Evolutionary conservation across 352 stramenopile species (phyloP).

Genomic region (Thalassiosira livingstoniorum): DNA sequence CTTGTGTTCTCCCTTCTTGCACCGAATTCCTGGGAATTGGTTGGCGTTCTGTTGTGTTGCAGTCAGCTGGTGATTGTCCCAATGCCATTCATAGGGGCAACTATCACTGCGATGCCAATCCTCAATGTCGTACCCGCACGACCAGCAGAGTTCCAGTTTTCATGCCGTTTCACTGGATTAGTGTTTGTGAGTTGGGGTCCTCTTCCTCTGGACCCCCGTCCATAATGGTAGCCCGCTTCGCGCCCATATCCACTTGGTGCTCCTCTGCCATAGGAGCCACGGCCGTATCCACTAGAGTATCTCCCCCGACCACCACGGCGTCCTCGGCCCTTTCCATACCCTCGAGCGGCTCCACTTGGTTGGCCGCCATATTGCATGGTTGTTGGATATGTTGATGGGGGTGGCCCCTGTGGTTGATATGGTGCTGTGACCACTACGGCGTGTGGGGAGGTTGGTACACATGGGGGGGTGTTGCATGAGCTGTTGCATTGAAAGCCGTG

Average conservation of each 20-base stretch:
- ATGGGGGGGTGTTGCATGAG: not conserved
- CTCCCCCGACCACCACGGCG: too few species aligned
- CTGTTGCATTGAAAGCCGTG: too few species aligned
- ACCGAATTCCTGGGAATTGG: not conserved
- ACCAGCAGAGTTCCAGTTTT: not conserved
- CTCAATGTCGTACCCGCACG: not conserved
- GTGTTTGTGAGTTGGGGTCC: not conserved
- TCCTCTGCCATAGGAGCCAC: not conserved
- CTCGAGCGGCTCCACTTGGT: not conserved
- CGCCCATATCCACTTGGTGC: not conserved
- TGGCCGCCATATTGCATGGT: too few species aligned
- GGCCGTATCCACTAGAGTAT: too few species aligned
- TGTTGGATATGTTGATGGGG: not conserved
- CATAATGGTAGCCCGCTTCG: not conserved
- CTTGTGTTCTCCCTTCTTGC: not conserved
- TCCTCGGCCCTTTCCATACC: not conserved
- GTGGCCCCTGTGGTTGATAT: too few species aligned
- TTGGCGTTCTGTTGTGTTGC: not conserved
- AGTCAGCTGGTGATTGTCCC: not conserved
- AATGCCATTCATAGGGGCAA: conserved; percentile 41
- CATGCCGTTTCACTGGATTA: not conserved
- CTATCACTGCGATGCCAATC: conserved; percentile 4
- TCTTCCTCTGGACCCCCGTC: not conserved
- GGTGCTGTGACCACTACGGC: not conserved
- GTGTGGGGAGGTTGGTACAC: too few species aligned